These are phyloP conservation scores for Pseudevernia furfuracea DNA, from an alignment of 495 filamentous ascomycete genomes.

Conservation along the genomic window DNA sequence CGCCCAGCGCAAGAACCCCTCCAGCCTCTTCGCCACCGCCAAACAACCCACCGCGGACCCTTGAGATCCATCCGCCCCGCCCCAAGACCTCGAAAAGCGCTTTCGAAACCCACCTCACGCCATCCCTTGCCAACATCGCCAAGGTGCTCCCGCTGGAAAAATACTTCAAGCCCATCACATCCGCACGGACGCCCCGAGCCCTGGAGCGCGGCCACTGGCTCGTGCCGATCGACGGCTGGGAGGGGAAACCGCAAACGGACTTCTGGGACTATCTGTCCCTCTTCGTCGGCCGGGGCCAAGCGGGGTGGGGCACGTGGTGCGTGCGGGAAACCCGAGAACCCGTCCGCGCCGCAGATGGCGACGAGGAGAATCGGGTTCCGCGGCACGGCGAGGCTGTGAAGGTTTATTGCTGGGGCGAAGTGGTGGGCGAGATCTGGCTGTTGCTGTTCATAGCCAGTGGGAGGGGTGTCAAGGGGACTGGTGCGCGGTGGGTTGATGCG, in stretches of 20 bases:
- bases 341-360: background rate
- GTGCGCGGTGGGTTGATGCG: constrained; percentile 51
- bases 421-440: constrained; percentile 55
- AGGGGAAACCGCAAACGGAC: constrained; percentile 31
- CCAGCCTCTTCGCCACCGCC: constrained; percentile 7
- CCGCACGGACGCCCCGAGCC: constrained; percentile 39
- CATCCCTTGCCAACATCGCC: constrained; percentile 11
- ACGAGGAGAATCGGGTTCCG: constrained; percentile 20
- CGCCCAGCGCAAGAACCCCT: background rate
- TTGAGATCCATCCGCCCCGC: constrained; percentile 40
- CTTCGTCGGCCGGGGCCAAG: constrained; percentile 49
- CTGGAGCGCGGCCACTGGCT: constrained; percentile 66
- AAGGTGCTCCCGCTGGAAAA: constrained; percentile 6
- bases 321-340: constrained; percentile 23
- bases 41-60: constrained; percentile 15
- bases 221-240: constrained; percentile 42
- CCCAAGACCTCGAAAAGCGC: constrained; percentile 36
- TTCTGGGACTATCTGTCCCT: constrained; percentile 57
- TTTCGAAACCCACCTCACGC: constrained; percentile 47
- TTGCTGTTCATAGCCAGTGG: constrained; percentile 58
- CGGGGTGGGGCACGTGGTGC: constrained; percentile 63
- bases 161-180: constrained; percentile 8
- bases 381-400: constrained; percentile 34
- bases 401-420: constrained; percentile 60
- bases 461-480: constrained; percentile 45